Conservation (phyloP, 192 early-diverging fungal genomes). For the Coemansia guatemalensis region DNA sequence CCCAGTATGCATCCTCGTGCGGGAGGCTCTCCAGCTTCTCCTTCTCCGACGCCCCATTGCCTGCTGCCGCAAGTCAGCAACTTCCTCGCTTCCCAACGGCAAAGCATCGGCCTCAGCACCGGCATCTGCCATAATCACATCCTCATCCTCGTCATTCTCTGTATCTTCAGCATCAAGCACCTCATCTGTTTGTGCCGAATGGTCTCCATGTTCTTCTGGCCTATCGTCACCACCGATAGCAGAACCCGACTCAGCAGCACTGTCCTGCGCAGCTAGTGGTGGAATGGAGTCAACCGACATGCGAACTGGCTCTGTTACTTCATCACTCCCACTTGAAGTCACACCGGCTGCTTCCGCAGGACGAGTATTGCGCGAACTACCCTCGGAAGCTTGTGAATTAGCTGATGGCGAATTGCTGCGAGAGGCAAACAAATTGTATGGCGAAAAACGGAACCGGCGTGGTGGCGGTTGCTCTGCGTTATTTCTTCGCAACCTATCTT, state of each 20-base stretch:
- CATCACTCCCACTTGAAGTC: neutral
- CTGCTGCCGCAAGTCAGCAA: neutral
- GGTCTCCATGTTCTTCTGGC: neutral
- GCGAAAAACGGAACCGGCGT: constrained; percentile 21
- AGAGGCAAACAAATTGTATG: constrained; percentile 13
- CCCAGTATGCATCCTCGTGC: constrained; percentile 13
- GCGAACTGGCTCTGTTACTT: neutral
- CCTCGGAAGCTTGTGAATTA: neutral
- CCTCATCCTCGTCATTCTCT: neutral
- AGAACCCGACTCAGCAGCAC: neutral
- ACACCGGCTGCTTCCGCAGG: neutral
- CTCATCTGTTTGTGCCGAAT: neutral
- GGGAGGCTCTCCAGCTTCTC: neutral
- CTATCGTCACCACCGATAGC: neutral
- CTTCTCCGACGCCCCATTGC: neutral
- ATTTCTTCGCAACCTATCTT: constrained; percentile 12
- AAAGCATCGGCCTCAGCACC: neutral
- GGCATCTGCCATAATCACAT: constrained; percentile 4
- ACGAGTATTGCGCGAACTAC: neutral
- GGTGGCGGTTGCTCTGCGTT: constrained; percentile 2
- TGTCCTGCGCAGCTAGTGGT: neutral
- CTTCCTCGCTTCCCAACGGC: neutral
- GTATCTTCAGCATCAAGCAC: neutral
- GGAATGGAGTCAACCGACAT: neutral
- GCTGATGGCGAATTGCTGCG: neutral